Percentiles rank a stretch among this genome's conserved stretches.
Conservation (phyloP, 108 stramenopile genomes). For the Cylindrotheca fusiformis region DNA sequence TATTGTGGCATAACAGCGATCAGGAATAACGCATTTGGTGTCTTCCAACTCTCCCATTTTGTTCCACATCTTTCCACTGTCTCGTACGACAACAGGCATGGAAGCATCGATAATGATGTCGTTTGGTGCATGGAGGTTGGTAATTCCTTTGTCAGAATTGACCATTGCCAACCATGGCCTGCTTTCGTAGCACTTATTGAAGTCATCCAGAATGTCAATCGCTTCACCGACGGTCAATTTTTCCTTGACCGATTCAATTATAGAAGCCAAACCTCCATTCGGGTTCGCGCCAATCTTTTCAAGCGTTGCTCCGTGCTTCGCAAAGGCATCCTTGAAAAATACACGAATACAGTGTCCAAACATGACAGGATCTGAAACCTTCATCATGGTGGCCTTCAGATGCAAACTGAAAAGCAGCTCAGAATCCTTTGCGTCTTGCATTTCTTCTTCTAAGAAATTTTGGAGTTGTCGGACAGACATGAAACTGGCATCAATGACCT, state of each 20-base stretch:
- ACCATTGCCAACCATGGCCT: constrained; percentile 95
- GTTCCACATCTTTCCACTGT: constrained; percentile 96
- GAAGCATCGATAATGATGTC: constrained; percentile 92
- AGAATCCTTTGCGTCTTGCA: constrained; percentile 81
- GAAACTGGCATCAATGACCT: constrained; percentile 84
- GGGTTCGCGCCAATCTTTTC: constrained; percentile 88
- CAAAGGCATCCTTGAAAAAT: constrained; percentile 87
- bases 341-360: constrained; percentile 90
- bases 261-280: constrained; percentile 79
- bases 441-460: constrained; percentile 77
- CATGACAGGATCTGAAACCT: constrained; percentile 91
- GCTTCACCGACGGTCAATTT: constrained; percentile 58
- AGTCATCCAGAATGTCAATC: constrained; percentile 64
- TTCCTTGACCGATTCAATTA: constrained; percentile 58
- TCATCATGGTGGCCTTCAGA: constrained; percentile 97
- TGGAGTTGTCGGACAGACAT: constrained; percentile 65
- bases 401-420: constrained; percentile 81
- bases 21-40: constrained; percentile 90
- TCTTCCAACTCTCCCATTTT: constrained; percentile 85
- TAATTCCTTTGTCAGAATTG: constrained; percentile 87
- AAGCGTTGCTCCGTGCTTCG: constrained; percentile 77
- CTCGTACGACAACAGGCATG: constrained; percentile 90
- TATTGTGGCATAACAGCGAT: constrained; percentile 89
- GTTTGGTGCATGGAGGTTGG: constrained; percentile 86
- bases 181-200: constrained; percentile 79